A percentile compares a stretch with the other conserved stretches of the same genome.
phyloP scores from a whole-genome alignment of 2,329 filamentous ascomycete species.

The Fusarium sp. region DNA sequence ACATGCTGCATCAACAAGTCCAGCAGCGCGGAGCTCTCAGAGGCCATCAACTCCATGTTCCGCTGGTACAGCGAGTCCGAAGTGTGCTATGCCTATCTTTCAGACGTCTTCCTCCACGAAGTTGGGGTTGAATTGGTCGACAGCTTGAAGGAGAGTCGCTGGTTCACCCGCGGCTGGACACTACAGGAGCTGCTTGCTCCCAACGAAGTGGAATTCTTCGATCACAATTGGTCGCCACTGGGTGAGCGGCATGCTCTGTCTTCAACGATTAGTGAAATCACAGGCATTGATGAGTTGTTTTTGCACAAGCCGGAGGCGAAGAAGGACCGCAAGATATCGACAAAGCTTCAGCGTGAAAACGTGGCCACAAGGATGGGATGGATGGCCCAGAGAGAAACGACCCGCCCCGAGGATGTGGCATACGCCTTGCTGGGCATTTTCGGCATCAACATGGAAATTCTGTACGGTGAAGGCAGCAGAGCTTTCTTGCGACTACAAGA shows the following conservation, averaged over 20 bases:
- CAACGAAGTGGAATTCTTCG: conserved; percentile 44
- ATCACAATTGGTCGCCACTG: conserved; percentile 38
- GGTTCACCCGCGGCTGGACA: conserved; percentile 44
- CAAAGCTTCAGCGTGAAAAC: conserved; percentile 41
- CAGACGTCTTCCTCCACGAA: conserved; percentile 35
- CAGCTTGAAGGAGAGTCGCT: conserved; percentile 39
- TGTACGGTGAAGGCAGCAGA: conserved; percentile 51
- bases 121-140: conserved; percentile 25
- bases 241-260: conserved; percentile 36
- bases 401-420: conserved; percentile 48
- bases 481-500: conserved; percentile 52
- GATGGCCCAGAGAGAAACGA: conserved; percentile 49
- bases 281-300: conserved; percentile 40
- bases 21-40: conserved; percentile 44
- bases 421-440: conserved; percentile 53
- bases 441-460: conserved; percentile 50
- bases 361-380: conserved; percentile 51
- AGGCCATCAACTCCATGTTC: conserved; percentile 46
- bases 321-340: conserved; percentile 33
- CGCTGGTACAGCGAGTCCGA: conserved; percentile 41
- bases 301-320: conserved; percentile 33
- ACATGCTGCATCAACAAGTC: conserved; percentile 46
- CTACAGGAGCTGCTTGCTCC: conserved; percentile 44
- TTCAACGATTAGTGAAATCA: conserved; percentile 39
- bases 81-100: conserved; percentile 41